Percentiles rank a stretch among this genome's conserved stretches.
phyloP scores from a whole-genome alignment of 805 yeast species.

The Komagataella populi region DNA sequence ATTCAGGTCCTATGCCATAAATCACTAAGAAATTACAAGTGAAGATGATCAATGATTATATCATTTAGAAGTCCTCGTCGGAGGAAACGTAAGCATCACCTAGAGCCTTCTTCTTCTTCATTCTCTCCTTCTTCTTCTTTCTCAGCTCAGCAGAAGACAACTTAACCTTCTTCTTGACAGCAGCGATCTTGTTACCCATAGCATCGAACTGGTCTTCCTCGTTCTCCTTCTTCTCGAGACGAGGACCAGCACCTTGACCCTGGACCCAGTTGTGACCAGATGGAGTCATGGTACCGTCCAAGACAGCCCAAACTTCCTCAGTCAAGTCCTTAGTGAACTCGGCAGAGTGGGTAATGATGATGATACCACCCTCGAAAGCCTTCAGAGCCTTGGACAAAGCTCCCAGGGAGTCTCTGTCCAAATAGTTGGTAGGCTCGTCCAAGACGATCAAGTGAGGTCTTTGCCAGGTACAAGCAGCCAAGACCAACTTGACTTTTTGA shows the following conservation, averaged over 20 bases:
- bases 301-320: conserved; percentile 99
- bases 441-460: conserved; percentile 99
- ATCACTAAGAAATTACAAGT: background rate
- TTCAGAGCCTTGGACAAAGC: conserved; percentile 98
- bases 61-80: conserved; percentile 67
- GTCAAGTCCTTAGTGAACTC: conserved; percentile 99
- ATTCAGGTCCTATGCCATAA: background rate
- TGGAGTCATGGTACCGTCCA: conserved; percentile 98
- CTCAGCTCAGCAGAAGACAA: conserved; percentile 97
- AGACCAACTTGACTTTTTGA: conserved; percentile 98
- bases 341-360: conserved; percentile 99
- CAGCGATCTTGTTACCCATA: conserved; percentile 99
- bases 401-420: conserved; percentile 98
- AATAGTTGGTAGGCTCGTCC: conserved; percentile 99
- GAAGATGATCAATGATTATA: conserved; percentile 1
- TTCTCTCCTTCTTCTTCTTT: conserved; percentile 99
- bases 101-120: conserved; percentile 99
- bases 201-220: conserved; percentile 99
- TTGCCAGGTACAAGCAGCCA: conserved; percentile 99
- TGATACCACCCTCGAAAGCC: conserved; percentile 99
- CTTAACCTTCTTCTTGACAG: conserved; percentile 94
- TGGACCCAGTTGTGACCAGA: conserved; percentile 99
- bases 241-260: conserved; percentile 99
- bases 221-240: conserved; percentile 93
- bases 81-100: conserved; percentile 99